Conservation (phyloP, 169 alveolate genomes). For the Plasmodium coatneyi region DNA sequence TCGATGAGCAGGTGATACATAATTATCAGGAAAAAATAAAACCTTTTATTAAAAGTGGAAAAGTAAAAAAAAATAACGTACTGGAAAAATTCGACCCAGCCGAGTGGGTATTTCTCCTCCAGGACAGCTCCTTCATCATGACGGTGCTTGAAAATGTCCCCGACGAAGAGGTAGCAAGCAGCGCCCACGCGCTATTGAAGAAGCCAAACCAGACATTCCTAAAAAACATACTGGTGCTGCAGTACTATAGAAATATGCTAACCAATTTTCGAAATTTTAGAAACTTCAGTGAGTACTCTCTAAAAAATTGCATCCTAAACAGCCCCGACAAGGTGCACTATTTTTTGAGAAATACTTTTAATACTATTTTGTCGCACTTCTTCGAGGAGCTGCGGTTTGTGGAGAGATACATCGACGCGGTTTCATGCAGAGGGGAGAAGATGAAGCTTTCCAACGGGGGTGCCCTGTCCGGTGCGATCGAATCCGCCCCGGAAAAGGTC, state of each 20-base stretch:
- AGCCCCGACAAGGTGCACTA: constrained; percentile 51
- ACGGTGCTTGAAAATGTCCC: constrained; percentile 63
- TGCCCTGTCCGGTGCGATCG: neutral
- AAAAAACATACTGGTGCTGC: constrained; percentile 53
- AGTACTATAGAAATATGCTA: constrained; percentile 71
- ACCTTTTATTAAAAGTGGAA: constrained; percentile 36
- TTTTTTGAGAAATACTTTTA: constrained; percentile 34
- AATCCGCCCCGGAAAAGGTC: neutral
- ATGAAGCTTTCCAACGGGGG: neutral
- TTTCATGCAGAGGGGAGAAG: neutral
- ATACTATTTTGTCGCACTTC: constrained; percentile 33
- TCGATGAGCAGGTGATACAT: constrained; percentile 27
- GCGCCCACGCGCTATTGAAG: constrained; percentile 2
- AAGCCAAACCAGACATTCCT: constrained; percentile 36
- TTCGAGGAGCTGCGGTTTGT: constrained; percentile 47
- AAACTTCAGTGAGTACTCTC: constrained; percentile 48
- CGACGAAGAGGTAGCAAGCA: constrained; percentile 8
- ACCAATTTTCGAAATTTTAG: constrained; percentile 35
- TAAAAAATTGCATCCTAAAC: constrained; percentile 66
- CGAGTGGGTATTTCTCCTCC: constrained; percentile 39
- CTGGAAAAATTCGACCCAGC: neutral
- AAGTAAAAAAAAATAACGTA: neutral
- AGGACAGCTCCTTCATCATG: constrained; percentile 41
- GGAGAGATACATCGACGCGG: constrained; percentile 20
- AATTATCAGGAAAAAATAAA: constrained; percentile 59